These are phyloP conservation scores for Neoboletus brunneissimus DNA, from an alignment of 768 basidiomycete genomes.

Conservation along the genomic window DNA sequence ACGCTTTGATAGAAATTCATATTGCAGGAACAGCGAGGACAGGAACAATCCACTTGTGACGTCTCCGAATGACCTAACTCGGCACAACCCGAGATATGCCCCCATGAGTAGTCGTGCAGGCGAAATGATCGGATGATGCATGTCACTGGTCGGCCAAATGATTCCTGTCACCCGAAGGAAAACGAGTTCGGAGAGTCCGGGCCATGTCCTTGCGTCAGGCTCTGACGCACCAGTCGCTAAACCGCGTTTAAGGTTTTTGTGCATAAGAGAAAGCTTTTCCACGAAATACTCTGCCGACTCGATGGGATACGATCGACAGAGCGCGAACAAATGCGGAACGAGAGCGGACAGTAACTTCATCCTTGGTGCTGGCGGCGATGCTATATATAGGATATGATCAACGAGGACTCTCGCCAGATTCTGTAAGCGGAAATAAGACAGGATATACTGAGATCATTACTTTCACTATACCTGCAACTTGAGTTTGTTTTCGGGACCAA, in stretches of 20 bases:
- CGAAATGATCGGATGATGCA: constrained; percentile 85
- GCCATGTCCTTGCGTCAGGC: constrained; percentile 78
- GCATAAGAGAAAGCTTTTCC: constrained; percentile 82
- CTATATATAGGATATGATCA: constrained; percentile 81
- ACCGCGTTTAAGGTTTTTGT: constrained; percentile 88
- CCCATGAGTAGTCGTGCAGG: constrained; percentile 87
- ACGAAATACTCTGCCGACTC: constrained; percentile 76
- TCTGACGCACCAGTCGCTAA: constrained; percentile 65
- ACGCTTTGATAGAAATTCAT: constrained; percentile 80
- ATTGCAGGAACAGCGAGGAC: constrained; percentile 81
- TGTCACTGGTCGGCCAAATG: constrained; percentile 93
- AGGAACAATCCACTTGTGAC: constrained; percentile 86
- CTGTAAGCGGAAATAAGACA: constrained; percentile 38
- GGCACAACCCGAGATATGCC: constrained; percentile 82
- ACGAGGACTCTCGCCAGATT: constrained; percentile 72
- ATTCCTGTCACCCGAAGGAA: constrained; percentile 77
- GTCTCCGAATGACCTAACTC: constrained; percentile 73
- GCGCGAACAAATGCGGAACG: constrained; percentile 72
- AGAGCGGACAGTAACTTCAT: constrained; percentile 62
- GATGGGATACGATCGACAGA: constrained; percentile 79
- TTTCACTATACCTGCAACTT: constrained; percentile 75
- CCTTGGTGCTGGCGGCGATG: constrained; percentile 59
- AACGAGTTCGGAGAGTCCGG: constrained; percentile 76
- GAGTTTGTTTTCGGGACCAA: constrained; percentile 87
- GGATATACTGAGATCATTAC: background rate